Percentiles rank a stretch among this genome's conserved stretches.
Evolutionary conservation across 148 eudicot genomes (phyloP).

Genomic region (Camellia granthamiana): DNA sequence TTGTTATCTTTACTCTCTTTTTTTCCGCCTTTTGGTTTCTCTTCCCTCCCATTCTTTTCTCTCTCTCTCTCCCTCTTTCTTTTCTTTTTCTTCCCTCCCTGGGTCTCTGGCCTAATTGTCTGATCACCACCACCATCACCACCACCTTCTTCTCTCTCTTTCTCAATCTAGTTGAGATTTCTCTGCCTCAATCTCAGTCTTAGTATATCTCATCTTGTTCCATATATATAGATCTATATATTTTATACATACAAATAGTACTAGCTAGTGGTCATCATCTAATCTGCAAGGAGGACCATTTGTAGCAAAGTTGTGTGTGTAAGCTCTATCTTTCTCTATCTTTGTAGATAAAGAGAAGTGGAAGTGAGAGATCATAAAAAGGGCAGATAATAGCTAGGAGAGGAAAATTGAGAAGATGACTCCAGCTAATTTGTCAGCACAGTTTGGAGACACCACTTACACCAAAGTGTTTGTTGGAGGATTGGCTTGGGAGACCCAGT

Average conservation of each 20-base stretch:
- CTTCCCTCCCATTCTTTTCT: background rate
- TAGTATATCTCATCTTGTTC: background rate
- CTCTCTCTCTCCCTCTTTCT: background rate
- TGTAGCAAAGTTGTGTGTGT: too few relatives aligned
- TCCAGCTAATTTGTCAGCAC: conserved; percentile 32
- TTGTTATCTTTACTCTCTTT: background rate
- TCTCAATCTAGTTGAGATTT: background rate
- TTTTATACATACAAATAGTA: background rate
- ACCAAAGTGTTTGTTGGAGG: conserved; percentile 65
- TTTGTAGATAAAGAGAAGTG: background rate
- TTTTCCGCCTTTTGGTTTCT: conserved; percentile 7
- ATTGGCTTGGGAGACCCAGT: conserved; percentile 60
- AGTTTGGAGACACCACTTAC: conserved; percentile 57
- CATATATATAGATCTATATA: background rate
- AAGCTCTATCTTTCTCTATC: background rate
- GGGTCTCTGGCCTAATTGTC: conserved; percentile 37
- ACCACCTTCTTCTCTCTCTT: conserved; percentile 1
- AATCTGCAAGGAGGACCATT: too few relatives aligned
- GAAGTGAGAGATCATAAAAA: background rate
- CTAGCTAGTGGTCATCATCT: background rate
- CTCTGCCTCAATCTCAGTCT: background rate
- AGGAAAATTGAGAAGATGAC: conserved; percentile 15
- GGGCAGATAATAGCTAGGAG: too few relatives aligned
- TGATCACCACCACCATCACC: conserved; percentile 15
- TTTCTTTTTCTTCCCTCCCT: conserved; percentile 5